These are phyloP conservation scores for Ceratocystiopsis brevicomis DNA, from an alignment of 2,329 filamentous ascomycete genomes.

Conservation along the genomic window DNA sequence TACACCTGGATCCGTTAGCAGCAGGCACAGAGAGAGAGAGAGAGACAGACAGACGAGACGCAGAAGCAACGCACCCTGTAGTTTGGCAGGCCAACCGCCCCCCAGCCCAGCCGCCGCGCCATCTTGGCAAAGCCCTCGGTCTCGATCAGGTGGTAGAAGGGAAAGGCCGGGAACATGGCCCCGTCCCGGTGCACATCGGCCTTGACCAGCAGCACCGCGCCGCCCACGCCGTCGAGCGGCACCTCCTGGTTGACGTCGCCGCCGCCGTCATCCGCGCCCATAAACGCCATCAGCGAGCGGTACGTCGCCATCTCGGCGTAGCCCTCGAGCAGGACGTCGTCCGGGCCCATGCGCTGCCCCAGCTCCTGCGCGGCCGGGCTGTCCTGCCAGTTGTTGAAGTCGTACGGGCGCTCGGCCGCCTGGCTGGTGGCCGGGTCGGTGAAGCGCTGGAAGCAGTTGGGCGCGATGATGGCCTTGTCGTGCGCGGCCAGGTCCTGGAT, in stretches of 20 bases:
- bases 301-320: slow-evolving; percentile 90
- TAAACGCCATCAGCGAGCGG: slow-evolving; percentile 73
- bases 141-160: slow-evolving; percentile 94
- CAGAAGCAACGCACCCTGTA: slow-evolving; percentile 54
- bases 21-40: background rate
- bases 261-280: slow-evolving; percentile 38
- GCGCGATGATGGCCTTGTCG: slow-evolving; percentile 79
- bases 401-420: slow-evolving; percentile 66
- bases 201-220: slow-evolving; percentile 82
- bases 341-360: slow-evolving; percentile 61
- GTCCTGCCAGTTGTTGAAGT: slow-evolving; percentile 96
- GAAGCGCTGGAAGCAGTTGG: slow-evolving; percentile 88
- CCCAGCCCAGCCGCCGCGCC: slow-evolving; percentile 75
- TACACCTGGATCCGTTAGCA: slow-evolving; percentile 41
- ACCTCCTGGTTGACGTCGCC: slow-evolving; percentile 45
- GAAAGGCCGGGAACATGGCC: slow-evolving; percentile 93
- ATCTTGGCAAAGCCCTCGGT: slow-evolving; percentile 97
- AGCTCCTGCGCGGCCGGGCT: slow-evolving; percentile 61
- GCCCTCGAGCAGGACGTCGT: slow-evolving; percentile 85
- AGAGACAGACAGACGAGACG: background rate
- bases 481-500: slow-evolving; percentile 83
- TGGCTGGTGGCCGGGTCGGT: slow-evolving; percentile 48
- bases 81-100: slow-evolving; percentile 76
- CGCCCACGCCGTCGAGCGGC: slow-evolving; percentile 78
- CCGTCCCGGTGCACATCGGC: slow-evolving; percentile 93